These are phyloP conservation scores for Hippophae gyantsensis DNA, from an alignment of 306 rosid species.

Conservation along the genomic window DNA sequence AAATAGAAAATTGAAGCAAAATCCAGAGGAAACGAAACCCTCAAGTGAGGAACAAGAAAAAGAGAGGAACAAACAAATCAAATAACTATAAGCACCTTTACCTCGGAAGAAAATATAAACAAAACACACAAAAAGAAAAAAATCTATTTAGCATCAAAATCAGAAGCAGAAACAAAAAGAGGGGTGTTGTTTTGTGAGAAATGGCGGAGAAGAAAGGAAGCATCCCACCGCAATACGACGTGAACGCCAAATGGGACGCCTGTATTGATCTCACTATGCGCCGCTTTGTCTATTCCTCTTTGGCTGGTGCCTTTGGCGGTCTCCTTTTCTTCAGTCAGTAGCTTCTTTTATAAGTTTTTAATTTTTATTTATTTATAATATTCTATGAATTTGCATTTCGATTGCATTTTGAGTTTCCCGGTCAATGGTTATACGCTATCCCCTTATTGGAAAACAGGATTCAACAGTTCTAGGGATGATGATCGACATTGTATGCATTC, in stretches of 20 bases:
- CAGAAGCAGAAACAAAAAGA: neutral
- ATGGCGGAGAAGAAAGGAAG: constrained; percentile 27
- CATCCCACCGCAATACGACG: constrained; percentile 32
- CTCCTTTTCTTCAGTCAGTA: constrained; percentile 44
- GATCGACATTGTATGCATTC: neutral
- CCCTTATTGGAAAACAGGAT: neutral
- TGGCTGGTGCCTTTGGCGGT: constrained; percentile 41
- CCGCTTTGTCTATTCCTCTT: constrained; percentile 51
- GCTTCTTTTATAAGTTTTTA: neutral
- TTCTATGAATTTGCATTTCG: neutral
- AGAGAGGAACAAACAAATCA: no score
- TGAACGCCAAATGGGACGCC: constrained; percentile 47
- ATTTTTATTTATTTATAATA: constrained; percentile 4
- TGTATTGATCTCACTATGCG: constrained; percentile 48
- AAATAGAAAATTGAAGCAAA: no score
- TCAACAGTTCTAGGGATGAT: neutral
- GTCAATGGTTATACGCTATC: neutral
- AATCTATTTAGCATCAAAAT: no score
- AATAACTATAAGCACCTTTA: no score
- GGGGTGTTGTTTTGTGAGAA: neutral
- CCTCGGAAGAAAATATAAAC: no score
- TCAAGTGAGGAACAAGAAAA: no score
- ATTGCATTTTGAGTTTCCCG: neutral
- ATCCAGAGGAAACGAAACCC: no score
- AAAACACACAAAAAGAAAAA: no score